Evolutionary conservation across 371 early-diverging fungal genomes (phyloP), one percentile per base, ranked within the genome.

Genomic region (Dinochytrium kinnereticum): DNA sequence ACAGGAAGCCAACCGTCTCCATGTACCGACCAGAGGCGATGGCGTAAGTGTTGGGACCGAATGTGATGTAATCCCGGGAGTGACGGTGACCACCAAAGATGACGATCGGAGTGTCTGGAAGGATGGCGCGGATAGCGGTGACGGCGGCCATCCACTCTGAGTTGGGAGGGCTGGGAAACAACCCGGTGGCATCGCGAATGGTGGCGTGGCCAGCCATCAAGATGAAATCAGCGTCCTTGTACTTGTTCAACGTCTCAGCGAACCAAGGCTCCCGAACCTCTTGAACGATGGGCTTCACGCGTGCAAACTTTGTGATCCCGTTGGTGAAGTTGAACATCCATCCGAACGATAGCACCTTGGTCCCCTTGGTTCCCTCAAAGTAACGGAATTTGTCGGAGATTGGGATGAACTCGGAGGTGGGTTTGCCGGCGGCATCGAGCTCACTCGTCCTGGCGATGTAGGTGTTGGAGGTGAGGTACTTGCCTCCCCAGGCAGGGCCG

Each of bases 11-110:
- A 61, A 90, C 51, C 21, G 90, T 86, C 51, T 90, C 89, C 76
- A 90, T 72, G 80, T 85, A 88, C 13, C 87, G 82, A 49, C 90
- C 90, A 34, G 85, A 81, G 50, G 86, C 82, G 38, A 90, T 77
- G 40, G 86, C 90, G 70, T 80, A 86, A 15, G 86, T 87, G 74
- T 86, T 84, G 10, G 65, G 67, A 75, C 88, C 90, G 53, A 83
- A 87, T 51, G 74, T 64, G 31, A 69, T 79, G 76, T 85, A 87
- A 61, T 90, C 90, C 65, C 90, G 86, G 26, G 85, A 76, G 74
- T 90, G 90, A 78, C 82, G 77, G 72, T 90, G 88, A 1, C 90
- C 90, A 33, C 90, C 88, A 40, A 90, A 75, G 44, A 90, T 69
- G 26, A 86, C 77, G 65, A 90, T 87, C 10, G 90, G 90, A 39